Base-by-base conservation (phyloP, 2,329 filamentous ascomycete genomes). In the Lachnellula cervina region DNA sequence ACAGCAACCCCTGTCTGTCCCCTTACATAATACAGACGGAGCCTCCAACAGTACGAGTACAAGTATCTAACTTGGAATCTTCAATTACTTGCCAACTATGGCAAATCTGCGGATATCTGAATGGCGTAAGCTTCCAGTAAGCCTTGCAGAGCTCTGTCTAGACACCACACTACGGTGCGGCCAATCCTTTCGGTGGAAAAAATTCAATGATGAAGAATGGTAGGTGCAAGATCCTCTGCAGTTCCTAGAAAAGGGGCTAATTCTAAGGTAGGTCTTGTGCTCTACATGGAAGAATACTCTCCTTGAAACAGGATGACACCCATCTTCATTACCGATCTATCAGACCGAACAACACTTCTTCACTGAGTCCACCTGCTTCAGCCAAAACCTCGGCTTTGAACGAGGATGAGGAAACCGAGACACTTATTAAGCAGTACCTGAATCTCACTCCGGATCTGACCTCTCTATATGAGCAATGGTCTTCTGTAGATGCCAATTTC, bases 101-200 rank as follows among this genome's bases (percentile, higher is more conserved):
- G 61, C 56, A 14, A 67, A 59, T 55, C 38, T 69, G 49, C 79
- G 78, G 32, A 76, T 83, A n/a, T 79, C 86, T 16, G 88, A 90
- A 69, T 99, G 94, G 94, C 84, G 84, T 62, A 95, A 89, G 75
- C 75, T 99, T 63, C 91, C 94, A 23, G 76, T 97, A 42, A 88
- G 80, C 58, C 75, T 96, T 35, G 82, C 86, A 4, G 94, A 99
- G 70, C 81, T 99, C 4, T 97, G 90, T 70, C 91, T 99, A 62
- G 90, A 96, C 66, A 99, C 93, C 0, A 96, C 91, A 0, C 77
- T 99, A 35, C 86, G 93, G 59, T 99, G 94, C 70, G 94, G 94
- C 3, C 94, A 99, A 71, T 96, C 93, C 0, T 99, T 99, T 66
- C 86, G 93, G 76, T 99, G 94, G 94, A 87, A 87, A 59, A 91